Conservation (phyloP, 1,139 yeast genomes). For the Yamadazyma oceani region DNA sequence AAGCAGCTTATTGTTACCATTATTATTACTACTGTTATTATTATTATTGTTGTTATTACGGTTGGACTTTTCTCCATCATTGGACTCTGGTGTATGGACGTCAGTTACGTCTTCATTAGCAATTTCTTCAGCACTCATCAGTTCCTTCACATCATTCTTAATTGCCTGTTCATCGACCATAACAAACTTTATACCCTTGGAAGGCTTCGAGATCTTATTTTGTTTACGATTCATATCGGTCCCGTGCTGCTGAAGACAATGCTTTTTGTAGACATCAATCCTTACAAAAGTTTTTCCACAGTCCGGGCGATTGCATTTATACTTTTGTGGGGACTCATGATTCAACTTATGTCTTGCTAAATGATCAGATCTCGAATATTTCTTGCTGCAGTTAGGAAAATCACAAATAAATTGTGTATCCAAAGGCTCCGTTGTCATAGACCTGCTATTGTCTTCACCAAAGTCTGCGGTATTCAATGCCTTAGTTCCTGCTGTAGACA, state of each 20-base stretch:
- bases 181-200: constrained; percentile 9
- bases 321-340: constrained; percentile 33
- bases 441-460: too few species aligned
- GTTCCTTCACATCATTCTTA: not conserved
- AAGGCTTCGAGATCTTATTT: constrained; percentile 3
- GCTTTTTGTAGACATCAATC: constrained; percentile 27
- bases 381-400: constrained; percentile 32
- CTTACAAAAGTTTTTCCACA: constrained; percentile 46
- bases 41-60: too few species aligned
- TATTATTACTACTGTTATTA: too few species aligned
- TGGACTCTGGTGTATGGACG: too few species aligned
- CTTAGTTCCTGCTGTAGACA: too few species aligned
- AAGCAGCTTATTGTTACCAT: too few species aligned
- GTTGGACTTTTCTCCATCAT: too few species aligned
- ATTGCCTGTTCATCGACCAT: constrained; percentile 3
- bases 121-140: not conserved
- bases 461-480: too few species aligned
- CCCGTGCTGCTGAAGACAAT: constrained; percentile 13
- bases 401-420: constrained; percentile 11
- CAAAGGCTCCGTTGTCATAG: constrained; percentile 12
- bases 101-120: not conserved
- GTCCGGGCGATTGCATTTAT: constrained; percentile 32
- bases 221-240: not conserved
- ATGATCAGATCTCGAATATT: constrained; percentile 45
- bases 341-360: constrained; percentile 43